Conservation (phyloP, 169 alveolate species). For the Eimeria maxima region DNA sequence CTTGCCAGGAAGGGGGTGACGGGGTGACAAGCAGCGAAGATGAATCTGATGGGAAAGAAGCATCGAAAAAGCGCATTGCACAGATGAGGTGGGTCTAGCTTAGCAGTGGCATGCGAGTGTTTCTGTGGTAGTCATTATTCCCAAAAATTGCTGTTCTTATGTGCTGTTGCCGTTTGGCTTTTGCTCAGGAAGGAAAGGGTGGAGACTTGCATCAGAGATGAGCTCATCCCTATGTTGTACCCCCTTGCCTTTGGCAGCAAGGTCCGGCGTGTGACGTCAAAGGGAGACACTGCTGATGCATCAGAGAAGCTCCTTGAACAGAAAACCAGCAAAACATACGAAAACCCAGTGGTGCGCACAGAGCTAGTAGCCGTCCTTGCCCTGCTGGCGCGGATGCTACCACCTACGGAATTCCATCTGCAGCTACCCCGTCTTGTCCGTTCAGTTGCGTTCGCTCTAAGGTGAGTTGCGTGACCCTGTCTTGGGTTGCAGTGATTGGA, state of each 20-base stretch:
- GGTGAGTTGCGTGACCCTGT: neutral
- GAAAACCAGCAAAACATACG: neutral
- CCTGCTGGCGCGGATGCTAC: constrained; percentile 75
- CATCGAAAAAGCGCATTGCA: neutral
- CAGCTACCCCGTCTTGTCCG: constrained; percentile 83
- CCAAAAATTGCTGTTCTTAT: neutral
- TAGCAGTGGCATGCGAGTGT: neutral
- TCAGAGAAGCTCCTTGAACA: constrained; percentile 24
- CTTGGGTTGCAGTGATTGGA: neutral
- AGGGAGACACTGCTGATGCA: neutral
- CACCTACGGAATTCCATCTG: constrained; percentile 62
- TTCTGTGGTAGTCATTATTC: neutral
- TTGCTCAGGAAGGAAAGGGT: constrained; percentile 18
- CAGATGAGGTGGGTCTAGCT: neutral
- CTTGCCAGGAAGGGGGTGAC: neutral
- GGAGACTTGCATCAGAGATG: constrained; percentile 52
- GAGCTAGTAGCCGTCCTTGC: constrained; percentile 75
- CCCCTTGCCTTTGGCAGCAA: constrained; percentile 77
- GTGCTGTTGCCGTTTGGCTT: neutral
- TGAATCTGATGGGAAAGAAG: neutral
- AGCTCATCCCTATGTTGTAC: constrained; percentile 70
- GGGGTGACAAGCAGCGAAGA: constrained; percentile 33
- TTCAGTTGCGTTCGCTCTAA: constrained; percentile 58
- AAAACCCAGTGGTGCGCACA: constrained; percentile 68
- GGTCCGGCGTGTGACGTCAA: constrained; percentile 36